Evolutionary conservation across 371 early-diverging fungal species (phyloP).

Genomic region (Actinomortierella wolfii): DNA sequence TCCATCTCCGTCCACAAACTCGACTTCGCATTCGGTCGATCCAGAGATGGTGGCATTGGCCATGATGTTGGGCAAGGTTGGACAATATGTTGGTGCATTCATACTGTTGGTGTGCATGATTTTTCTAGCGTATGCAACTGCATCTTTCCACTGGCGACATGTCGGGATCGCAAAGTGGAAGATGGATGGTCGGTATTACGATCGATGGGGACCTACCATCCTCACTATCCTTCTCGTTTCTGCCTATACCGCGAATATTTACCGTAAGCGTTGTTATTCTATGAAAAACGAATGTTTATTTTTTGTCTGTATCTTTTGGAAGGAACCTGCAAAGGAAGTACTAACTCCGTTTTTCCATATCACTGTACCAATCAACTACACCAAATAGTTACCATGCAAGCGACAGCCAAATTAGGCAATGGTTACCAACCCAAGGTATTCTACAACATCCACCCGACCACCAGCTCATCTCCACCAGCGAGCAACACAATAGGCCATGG

Average conservation of each 20-base stretch:
- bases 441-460: slow-evolving; percentile 6
- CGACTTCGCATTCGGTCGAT: not conserved
- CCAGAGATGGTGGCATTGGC: slow-evolving; percentile 1
- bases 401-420: slow-evolving; percentile 11
- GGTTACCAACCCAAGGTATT: slow-evolving; percentile 12
- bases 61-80: slow-evolving; percentile 11
- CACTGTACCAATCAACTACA: not conserved
- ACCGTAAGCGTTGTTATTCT: slow-evolving; percentile 18
- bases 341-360: not conserved
- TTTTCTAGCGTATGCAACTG: slow-evolving; percentile 17
- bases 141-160: slow-evolving; percentile 32
- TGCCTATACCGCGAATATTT: slow-evolving; percentile 22
- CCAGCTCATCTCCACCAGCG: too few relatives aligned
- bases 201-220: slow-evolving; percentile 31
- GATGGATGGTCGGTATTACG: slow-evolving; percentile 20
- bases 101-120: slow-evolving; percentile 24
- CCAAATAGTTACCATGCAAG: slow-evolving; percentile 24
- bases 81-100: slow-evolving; percentile 16
- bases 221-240: slow-evolving; percentile 16
- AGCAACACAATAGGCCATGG: too few relatives aligned
- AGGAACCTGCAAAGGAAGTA: not conserved
- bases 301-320: too few relatives aligned
- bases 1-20: too few relatives aligned
- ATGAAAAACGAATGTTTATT: too few relatives aligned
- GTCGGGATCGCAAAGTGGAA: slow-evolving; percentile 13